phyloP scores from a whole-genome alignment of 2,329 filamentous ascomycete genomes.

The Elsinoe batatas region DNA sequence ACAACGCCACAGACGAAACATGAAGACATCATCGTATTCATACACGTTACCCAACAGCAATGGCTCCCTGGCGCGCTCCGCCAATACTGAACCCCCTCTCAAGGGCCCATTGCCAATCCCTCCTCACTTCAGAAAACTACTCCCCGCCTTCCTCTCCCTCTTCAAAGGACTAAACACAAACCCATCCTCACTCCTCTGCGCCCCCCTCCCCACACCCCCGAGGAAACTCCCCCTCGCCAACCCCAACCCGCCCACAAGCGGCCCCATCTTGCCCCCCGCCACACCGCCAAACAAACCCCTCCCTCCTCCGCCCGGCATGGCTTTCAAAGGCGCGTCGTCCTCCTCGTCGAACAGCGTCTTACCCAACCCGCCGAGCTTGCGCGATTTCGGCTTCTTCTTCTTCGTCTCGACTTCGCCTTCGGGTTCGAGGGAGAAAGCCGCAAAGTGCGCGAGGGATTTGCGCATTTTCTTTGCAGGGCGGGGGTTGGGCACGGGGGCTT shows the following conservation, averaged over 20 bases:
- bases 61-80: no score
- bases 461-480: constrained; percentile 32
- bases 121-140: constrained; percentile 14
- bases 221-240: constrained; percentile 17
- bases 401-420: constrained; percentile 22
- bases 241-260: constrained; percentile 21
- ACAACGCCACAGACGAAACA: not conserved
- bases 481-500: constrained; percentile 28
- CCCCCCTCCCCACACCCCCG: constrained; percentile 15
- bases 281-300: constrained; percentile 23
- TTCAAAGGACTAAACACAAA: constrained; percentile 31
- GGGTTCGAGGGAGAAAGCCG: constrained; percentile 26
- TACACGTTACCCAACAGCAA: not conserved
- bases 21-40: not conserved
- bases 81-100: not conserved
- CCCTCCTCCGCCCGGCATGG: constrained; percentile 17
- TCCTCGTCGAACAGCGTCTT: constrained; percentile 33
- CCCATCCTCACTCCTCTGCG: constrained; percentile 26
- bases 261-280: constrained; percentile 22
- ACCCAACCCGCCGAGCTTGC: constrained; percentile 29
- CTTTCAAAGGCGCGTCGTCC: constrained; percentile 25
- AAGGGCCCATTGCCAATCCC: not conserved
- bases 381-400: constrained; percentile 27
- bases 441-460: constrained; percentile 40
- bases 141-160: constrained; percentile 15